phyloP scores from a whole-genome alignment of 2,329 filamentous ascomycete species.

The Pseudophaeomoniella oleicola region DNA sequence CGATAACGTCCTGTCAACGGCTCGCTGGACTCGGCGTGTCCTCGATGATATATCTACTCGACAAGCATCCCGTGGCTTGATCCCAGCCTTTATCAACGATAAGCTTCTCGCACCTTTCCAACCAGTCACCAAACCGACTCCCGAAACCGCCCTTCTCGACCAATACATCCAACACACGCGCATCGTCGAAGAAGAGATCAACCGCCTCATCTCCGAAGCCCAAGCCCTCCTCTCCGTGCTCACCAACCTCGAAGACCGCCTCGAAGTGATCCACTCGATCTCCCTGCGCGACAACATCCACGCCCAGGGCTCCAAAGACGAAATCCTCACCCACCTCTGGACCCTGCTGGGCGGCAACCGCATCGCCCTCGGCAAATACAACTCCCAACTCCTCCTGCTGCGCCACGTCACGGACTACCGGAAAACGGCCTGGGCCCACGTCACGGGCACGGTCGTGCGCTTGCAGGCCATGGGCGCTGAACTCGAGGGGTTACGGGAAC shows the following conservation, averaged over 20 bases:
- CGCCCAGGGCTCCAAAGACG: constrained; percentile 44
- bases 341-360: constrained; percentile 59
- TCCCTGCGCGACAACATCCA: constrained; percentile 48
- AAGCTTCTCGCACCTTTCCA: constrained; percentile 47
- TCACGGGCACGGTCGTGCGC: constrained; percentile 56
- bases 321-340: constrained; percentile 58
- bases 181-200: constrained; percentile 56
- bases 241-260: constrained; percentile 51
- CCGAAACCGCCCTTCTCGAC: constrained; percentile 51
- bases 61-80: constrained; percentile 20
- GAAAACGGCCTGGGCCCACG: constrained; percentile 49
- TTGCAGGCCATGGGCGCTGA: constrained; percentile 58
- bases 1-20: constrained; percentile 60
- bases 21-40: constrained; percentile 58
- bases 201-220: constrained; percentile 53
- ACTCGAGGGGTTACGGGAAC: constrained; percentile 56
- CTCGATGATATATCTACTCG: constrained; percentile 44
- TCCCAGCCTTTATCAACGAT: constrained; percentile 29
- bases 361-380: constrained; percentile 43
- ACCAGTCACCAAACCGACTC: constrained; percentile 39
- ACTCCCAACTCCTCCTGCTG: constrained; percentile 50
- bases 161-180: constrained; percentile 62
- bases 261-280: constrained; percentile 56
- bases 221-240: constrained; percentile 53
- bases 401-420: constrained; percentile 52